Base-by-base conservation (phyloP, 164 flowering plant species). In the Vitis amurensis region DNA sequence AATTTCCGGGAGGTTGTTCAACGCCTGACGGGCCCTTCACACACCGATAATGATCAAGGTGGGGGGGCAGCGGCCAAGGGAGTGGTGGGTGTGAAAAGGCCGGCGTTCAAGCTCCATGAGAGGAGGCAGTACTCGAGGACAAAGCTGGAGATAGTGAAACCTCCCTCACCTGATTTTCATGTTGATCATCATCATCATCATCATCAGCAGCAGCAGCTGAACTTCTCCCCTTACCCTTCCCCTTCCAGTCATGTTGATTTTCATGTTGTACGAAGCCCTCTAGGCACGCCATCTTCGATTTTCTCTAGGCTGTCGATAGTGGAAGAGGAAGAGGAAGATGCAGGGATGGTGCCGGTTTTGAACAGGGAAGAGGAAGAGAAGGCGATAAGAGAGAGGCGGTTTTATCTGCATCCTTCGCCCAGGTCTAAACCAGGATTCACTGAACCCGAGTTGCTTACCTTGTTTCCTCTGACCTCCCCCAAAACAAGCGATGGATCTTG, bases 1-100 rank as follows among this genome's bases (percentile, higher is more conserved):
- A 81, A 74, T 49, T 89, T 91, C 67, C 78, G 89, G 10, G 91
- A 88, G n/a, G 79, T 91, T 1, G 97, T 91, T 58, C 97, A 90
- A 63, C 86, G 88, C 11, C 64, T 91, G 58, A 91, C 97, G 30
- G 89, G 97, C 37, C 78, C 86, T 27, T 65, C 89, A 5, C 81
- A 79, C 17, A 29, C 44, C 47, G 71, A 8, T 11, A 61, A 68
- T 66, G 27, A 65, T 37, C 62, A 65, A 37, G 81, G 73, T 62
- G 68, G 11, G 48, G 56, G 68, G 52, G 58, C n/a, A 11, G 14
- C 17, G 10, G 37, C 69, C 8, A 3, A 30, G 8, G 76, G 73
- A 59, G 51, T 56, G 1, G 71, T 67, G 10, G 76, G 83, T 0
- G 12, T 60, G 7, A 83, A 80, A 68, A 84, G 70, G 67, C 74